A percentile compares a stretch with the other conserved stretches of the same genome.
Conservation (phyloP, 2,329 filamentous ascomycete species). For the Calcarisporium arbuscula region DNA sequence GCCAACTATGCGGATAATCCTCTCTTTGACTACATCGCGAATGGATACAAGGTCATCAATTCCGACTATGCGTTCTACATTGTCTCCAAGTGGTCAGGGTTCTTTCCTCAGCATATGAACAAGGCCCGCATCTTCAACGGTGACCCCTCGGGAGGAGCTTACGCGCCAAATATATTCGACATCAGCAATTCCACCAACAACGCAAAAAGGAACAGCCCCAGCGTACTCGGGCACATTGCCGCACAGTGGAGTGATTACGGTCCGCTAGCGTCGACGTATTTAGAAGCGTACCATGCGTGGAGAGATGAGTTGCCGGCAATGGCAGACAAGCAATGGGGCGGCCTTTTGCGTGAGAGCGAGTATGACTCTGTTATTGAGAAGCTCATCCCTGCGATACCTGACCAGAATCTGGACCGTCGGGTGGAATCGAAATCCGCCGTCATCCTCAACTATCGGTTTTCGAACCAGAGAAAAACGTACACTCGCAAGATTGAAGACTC, state of each 20-base stretch:
- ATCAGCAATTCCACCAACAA: constrained; percentile 12
- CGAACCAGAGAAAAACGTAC: neutral
- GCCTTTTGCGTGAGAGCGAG: constrained; percentile 2
- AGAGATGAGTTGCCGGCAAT: constrained; percentile 11
- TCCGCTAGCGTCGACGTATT: constrained; percentile 10
- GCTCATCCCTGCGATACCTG: neutral
- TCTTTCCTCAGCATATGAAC: constrained; percentile 8
- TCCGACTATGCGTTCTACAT: constrained; percentile 13
- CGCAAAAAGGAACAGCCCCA: constrained; percentile 6
- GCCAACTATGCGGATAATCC: constrained; percentile 13
- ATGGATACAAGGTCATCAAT: constrained; percentile 14
- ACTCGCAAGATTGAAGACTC: neutral
- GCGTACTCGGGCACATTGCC: constrained; percentile 10
- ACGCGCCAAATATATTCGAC: constrained; percentile 12
- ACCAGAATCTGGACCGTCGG: too few species aligned
- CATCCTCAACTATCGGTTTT: neutral
- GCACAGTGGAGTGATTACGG: constrained; percentile 15
- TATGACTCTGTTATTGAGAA: neutral
- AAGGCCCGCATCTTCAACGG: constrained; percentile 19
- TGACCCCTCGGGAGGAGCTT: constrained; percentile 6
- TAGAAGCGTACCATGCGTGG: constrained; percentile 13
- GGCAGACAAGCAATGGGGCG: constrained; percentile 14
- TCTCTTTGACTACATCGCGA: constrained; percentile 10
- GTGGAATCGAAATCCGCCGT: neutral
- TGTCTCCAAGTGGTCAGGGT: constrained; percentile 17